A percentile compares a stretch with the other conserved stretches of the same genome.
Conservation (phyloP, 2,329 filamentous ascomycete genomes). For the Gnomoniopsis smithogilvyi region DNA sequence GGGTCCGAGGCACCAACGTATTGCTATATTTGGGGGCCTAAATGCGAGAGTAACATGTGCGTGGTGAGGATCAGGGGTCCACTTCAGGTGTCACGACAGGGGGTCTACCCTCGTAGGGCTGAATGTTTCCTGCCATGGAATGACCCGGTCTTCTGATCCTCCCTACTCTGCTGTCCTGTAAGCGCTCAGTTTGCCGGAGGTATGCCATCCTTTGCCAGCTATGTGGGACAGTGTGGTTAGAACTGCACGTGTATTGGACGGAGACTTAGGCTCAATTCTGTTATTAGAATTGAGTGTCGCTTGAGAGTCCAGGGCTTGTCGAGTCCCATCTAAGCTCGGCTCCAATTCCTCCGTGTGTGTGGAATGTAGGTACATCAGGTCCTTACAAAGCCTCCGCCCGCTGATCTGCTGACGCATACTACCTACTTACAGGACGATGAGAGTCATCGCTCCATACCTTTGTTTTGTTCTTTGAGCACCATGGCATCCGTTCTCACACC, state of each 20-base stretch:
- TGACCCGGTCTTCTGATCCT: not conserved
- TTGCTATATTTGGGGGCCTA: slow-evolving; percentile 13
- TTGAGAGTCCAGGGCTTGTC: too few relatives aligned
- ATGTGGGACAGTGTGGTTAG: not conserved
- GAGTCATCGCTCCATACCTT: not conserved
- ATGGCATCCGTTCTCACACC: slow-evolving; percentile 2
- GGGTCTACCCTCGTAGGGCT: slow-evolving; percentile 15
- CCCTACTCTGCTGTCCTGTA: not conserved
- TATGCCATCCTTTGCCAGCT: not conserved
- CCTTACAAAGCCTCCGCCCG: too few relatives aligned
- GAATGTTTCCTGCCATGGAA: not conserved
- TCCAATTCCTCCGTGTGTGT: too few relatives aligned
- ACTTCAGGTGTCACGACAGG: slow-evolving; percentile 5
- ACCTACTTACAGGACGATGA: not conserved
- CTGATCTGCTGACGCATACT: not conserved
- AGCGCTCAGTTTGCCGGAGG: not conserved
- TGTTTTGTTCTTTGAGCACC: not conserved
- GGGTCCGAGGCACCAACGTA: not conserved
- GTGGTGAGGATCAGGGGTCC: not conserved
- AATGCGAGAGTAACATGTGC: slow-evolving; percentile 5
- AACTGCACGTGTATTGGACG: not conserved
- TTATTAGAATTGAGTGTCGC: not conserved
- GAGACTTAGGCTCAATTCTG: not conserved
- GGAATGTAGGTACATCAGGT: too few relatives aligned
- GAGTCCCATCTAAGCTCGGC: too few relatives aligned